Evolutionary conservation across 2,329 filamentous ascomycete species (phyloP).

Genomic region (Aureobasidium sp.): DNA sequence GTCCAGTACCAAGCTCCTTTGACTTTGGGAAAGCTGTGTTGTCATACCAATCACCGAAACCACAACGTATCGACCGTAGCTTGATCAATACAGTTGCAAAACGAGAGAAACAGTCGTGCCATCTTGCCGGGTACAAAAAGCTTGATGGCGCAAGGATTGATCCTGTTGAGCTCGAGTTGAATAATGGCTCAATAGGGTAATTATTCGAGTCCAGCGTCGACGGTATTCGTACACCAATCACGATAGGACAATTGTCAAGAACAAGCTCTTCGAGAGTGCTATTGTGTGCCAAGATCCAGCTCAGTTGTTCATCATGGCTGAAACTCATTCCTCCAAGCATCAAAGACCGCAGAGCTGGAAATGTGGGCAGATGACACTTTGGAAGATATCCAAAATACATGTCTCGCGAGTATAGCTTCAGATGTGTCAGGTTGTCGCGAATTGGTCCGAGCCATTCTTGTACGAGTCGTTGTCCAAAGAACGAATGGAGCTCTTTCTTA

Average conservation of each 20-base stretch:
- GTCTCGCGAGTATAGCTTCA: constrained; percentile 33
- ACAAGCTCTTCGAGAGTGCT: constrained; percentile 36
- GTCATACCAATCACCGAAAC: constrained; percentile 7
- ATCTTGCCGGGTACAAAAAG: constrained; percentile 1
- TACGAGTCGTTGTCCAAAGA: constrained; percentile 21
- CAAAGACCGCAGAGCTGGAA: constrained; percentile 36
- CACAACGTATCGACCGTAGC: constrained; percentile 5
- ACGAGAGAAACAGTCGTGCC: neutral
- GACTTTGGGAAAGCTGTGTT: neutral
- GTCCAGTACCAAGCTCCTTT: neutral
- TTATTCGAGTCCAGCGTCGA: constrained; percentile 4
- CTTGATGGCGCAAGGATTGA: neutral
- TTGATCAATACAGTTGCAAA: neutral
- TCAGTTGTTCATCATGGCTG: constrained; percentile 40
- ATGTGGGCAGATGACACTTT: constrained; percentile 32
- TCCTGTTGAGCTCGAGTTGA: constrained; percentile 6
- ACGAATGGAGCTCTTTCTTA: constrained; percentile 17
- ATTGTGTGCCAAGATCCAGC: constrained; percentile 39
- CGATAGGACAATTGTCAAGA: constrained; percentile 38
- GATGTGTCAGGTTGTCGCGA: constrained; percentile 25
- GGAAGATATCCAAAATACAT: constrained; percentile 38
- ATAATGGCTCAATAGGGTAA: constrained; percentile 9
- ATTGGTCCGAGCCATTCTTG: constrained; percentile 23
- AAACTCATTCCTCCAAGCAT: constrained; percentile 38
- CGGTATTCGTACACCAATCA: constrained; percentile 1